A percentile compares a stretch with the other conserved stretches of the same genome.
Evolutionary conservation across 768 basidiomycete genomes (phyloP).

Genomic region (Rubroboletus pulcherrimus): DNA sequence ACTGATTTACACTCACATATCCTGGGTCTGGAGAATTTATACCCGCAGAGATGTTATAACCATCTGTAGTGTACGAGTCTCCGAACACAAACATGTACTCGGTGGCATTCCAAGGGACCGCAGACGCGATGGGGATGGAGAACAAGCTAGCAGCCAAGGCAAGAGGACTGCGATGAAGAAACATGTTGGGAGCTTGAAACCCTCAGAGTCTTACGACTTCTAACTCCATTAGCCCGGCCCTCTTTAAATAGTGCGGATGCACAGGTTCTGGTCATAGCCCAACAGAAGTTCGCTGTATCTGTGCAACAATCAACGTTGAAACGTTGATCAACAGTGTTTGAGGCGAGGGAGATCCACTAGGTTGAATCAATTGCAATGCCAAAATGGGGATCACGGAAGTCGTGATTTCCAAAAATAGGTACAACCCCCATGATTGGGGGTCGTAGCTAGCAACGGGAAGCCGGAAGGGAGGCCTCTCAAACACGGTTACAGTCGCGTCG

Average conservation of each 20-base stretch:
- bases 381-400: too few species aligned
- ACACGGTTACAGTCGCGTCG: constrained; percentile 6
- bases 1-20: constrained; percentile 36
- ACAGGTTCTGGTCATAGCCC: neutral
- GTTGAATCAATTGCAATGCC: too few species aligned
- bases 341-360: neutral
- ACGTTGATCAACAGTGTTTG: neutral
- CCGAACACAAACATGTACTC: constrained; percentile 59
- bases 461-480: neutral
- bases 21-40: constrained; percentile 49
- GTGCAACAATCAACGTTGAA: neutral
- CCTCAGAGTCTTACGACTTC: neutral
- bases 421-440: constrained; percentile 10
- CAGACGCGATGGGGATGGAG: constrained; percentile 7
- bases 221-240: neutral
- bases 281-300: neutral
- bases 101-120: constrained; percentile 48
- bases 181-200: constrained; percentile 8
- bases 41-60: constrained; percentile 57
- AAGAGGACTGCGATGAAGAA: constrained; percentile 2
- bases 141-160: constrained; percentile 2
- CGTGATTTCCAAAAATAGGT: neutral
- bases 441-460: neutral
- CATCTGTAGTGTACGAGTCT: constrained; percentile 59
- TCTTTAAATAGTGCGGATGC: constrained; percentile 9